Conservation (phyloP, 176 grass and related monocot species). For the Paspalum vaginatum region DNA sequence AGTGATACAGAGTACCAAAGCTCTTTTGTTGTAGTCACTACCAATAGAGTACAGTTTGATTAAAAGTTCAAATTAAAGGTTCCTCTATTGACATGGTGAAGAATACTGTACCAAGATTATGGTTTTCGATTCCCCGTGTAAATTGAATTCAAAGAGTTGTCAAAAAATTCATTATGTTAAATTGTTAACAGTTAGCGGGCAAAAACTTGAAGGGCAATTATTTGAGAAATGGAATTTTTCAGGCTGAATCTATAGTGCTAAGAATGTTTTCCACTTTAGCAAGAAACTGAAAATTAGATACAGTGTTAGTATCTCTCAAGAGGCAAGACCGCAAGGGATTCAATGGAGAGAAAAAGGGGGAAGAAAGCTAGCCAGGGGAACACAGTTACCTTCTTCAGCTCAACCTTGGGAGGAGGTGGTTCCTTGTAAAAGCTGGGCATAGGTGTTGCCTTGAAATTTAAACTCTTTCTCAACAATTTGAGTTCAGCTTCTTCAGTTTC, state of each 20-base stretch:
- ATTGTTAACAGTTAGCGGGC: not conserved
- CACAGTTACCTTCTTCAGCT: constrained; percentile 66
- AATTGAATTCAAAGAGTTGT: constrained; percentile 13
- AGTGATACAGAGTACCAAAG: too few relatives aligned
- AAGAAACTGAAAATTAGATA: constrained; percentile 9
- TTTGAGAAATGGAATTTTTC: constrained; percentile 14
- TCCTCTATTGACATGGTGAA: constrained; percentile 25
- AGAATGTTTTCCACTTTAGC: not conserved
- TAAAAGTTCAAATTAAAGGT: not conserved
- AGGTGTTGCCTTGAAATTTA: constrained; percentile 65
- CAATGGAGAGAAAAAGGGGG: not conserved
- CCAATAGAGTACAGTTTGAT: not conserved
- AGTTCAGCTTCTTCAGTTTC: constrained; percentile 74
- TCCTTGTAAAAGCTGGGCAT: constrained; percentile 77
- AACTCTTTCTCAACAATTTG: constrained; percentile 57
- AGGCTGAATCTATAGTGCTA: not conserved
- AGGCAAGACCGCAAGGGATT: constrained; percentile 13
- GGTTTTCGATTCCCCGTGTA: not conserved
- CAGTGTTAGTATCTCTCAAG: constrained; percentile 2
- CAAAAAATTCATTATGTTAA: too few relatives aligned
- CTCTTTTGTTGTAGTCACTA: not conserved
- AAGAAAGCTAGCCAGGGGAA: constrained; percentile 6
- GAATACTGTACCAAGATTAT: not conserved
- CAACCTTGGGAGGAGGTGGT: constrained; percentile 60
- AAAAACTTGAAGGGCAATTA: constrained; percentile 1